Percentiles rank a stretch among this genome's conserved stretches.
These are phyloP conservation scores for Tympanopsis confertula DNA, from an alignment of 2,329 filamentous ascomycete genomes.

Conservation along the genomic window DNA sequence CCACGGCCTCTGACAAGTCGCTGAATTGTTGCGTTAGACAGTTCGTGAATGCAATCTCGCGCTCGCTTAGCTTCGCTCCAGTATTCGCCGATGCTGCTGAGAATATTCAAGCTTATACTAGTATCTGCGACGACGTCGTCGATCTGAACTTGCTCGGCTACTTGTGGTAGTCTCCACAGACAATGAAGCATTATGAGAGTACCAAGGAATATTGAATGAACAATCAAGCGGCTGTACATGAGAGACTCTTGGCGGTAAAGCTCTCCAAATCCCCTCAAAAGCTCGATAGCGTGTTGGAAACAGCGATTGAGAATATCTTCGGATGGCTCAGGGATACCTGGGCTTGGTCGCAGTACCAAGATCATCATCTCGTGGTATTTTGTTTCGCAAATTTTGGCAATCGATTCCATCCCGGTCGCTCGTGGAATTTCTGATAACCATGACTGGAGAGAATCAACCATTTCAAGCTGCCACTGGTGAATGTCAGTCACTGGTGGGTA, in stretches of 20 bases:
- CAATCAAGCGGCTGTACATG: slow-evolving; percentile 32
- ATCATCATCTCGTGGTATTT: slow-evolving; percentile 35
- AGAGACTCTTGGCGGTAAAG: slow-evolving; percentile 31
- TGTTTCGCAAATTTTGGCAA: slow-evolving; percentile 23
- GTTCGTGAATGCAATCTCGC: slow-evolving; percentile 28
- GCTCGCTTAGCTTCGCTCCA: slow-evolving; percentile 36
- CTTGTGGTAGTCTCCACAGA: slow-evolving; percentile 29
- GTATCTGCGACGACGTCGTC: slow-evolving; percentile 27
- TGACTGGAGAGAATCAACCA: slow-evolving; percentile 23
- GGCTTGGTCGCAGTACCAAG: slow-evolving; percentile 36
- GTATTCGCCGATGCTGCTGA: slow-evolving; percentile 37
- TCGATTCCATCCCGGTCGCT: slow-evolving; percentile 8
- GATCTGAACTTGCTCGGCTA: slow-evolving; percentile 21
- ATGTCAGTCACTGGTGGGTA: slow-evolving; percentile 32
- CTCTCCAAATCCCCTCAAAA: slow-evolving; percentile 25
- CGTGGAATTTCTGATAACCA: slow-evolving; percentile 26
- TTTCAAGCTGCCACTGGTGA: slow-evolving; percentile 29
- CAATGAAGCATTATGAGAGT: slow-evolving; percentile 38
- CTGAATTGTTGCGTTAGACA: slow-evolving; percentile 16
- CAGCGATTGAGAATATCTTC: slow-evolving; percentile 25
- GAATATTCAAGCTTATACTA: slow-evolving; percentile 27
- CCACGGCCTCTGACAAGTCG: slow-evolving; percentile 11
- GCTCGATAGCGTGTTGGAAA: slow-evolving; percentile 26
- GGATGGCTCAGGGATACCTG: slow-evolving; percentile 34
- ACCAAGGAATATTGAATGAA: slow-evolving; percentile 34